Percentiles rank a stretch among this genome's conserved stretches.
phyloP scores from a whole-genome alignment of 805 yeast species.

The Yamadazyma sp. region DNA sequence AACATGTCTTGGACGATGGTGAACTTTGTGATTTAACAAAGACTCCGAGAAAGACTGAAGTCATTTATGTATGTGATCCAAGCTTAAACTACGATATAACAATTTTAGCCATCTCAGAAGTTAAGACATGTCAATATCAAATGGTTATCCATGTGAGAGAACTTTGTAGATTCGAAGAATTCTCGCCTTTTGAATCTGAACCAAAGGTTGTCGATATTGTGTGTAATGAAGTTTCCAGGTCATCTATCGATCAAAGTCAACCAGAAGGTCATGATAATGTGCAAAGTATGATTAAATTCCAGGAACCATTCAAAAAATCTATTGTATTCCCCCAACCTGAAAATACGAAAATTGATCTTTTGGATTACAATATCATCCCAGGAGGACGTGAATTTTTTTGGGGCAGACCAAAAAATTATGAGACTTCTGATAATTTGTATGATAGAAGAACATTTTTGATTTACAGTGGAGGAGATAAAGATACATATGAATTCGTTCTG shows the following conservation, averaged over 20 bases:
- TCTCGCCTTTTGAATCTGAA: constrained; percentile 21
- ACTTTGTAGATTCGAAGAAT: constrained; percentile 43
- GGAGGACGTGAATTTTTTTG: constrained; percentile 32
- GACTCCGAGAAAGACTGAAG: constrained; percentile 49
- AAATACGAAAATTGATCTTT: constrained; percentile 23
- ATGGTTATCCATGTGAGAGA: constrained; percentile 49
- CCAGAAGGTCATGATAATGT: no score
- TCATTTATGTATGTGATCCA: constrained; percentile 56
- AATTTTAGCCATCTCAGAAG: constrained; percentile 47
- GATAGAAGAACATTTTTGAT: constrained; percentile 11
- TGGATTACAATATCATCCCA: constrained; percentile 23
- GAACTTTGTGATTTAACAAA: constrained; percentile 58
- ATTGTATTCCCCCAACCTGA: constrained; percentile 27
- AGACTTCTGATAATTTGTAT: constrained; percentile 3
- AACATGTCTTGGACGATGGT: constrained; percentile 45
- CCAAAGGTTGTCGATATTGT: constrained; percentile 25
- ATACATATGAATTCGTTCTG: constrained; percentile 4
- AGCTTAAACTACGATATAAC: constrained; percentile 12
- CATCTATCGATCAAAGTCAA: neutral
- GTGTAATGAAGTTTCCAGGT: constrained; percentile 19
- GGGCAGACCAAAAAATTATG: constrained; percentile 14
- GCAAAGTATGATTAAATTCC: constrained; percentile 14
- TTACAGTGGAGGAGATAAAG: constrained; percentile 4
- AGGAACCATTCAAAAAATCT: constrained; percentile 16
- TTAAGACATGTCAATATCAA: constrained; percentile 55